Base-by-base conservation (phyloP, 2,329 filamentous ascomycete species). In the Diaporthe citrichinensis region DNA sequence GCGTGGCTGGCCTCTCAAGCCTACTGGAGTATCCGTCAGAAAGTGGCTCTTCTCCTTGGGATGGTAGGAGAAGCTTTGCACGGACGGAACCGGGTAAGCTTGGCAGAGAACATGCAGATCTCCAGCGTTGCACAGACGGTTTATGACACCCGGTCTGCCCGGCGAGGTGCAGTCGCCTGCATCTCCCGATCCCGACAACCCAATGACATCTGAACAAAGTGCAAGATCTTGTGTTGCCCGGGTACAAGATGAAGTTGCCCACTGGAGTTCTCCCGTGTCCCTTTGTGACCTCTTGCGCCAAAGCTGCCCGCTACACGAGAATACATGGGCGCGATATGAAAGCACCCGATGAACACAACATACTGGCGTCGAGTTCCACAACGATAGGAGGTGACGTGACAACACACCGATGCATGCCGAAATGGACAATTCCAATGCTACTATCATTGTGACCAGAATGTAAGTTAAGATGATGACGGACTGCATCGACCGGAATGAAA, bases 221-320 rank as follows among this genome's bases (percentile, higher is more conserved):
- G 36, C 58, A 20, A 73, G 71, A 73, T 73, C 58, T 65, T 31
- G 58, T 62, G 58, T 36, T 62, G 15, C 25, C 28, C 46, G 8
- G 14, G 31, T 17, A 68, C 39, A 39, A 59, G 49, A 46, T 73
- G 34, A 53, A 39, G 71, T 31, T 31, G 58, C 44, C 46, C 34
- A 34, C n/a, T 51, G 3, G 34, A 62, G 23, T 23, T 31, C n/a
- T 53, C 23, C 65, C 46, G 46, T 53, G 9, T 51, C 46, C 23
- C n/a, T 39, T 39, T 39, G 65, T 51, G 23, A 39, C 31, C 31
- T 67, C 17, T 15, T 53, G 23, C 28, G 3, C 12, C 12, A 20
- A 67, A 31, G 44, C 44, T 17, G 31, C 23, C 44, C 25, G 44
- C 44, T 10, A 23, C 34, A 51, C 23, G 7, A 39, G 39, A 14